Evolutionary conservation across 2,329 filamentous ascomycete genomes (phyloP).

Genomic region (Phoma sp.): DNA sequence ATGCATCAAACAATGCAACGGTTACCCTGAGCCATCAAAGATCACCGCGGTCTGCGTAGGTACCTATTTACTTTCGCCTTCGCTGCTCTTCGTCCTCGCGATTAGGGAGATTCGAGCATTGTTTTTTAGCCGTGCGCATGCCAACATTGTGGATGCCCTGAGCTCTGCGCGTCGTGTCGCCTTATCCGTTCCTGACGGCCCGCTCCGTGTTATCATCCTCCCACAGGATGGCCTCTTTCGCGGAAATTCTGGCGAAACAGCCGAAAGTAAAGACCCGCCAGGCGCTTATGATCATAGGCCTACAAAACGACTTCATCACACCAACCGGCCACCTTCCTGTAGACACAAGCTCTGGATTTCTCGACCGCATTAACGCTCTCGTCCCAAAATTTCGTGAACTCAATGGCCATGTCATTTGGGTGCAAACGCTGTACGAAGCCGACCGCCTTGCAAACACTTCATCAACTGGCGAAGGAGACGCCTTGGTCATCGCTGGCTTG

Average conservation of each 20-base stretch:
- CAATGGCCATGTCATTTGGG: slow-evolving; percentile 79
- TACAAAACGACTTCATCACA: slow-evolving; percentile 88
- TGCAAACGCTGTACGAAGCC: slow-evolving; percentile 75
- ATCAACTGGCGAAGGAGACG: slow-evolving; percentile 55
- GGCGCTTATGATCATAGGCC: slow-evolving; percentile 82
- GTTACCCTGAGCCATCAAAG: slow-evolving; percentile 6
- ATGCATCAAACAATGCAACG: slow-evolving; percentile 9
- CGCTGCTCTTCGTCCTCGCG: not conserved
- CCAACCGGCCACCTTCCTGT: slow-evolving; percentile 72
- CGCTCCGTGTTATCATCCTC: not conserved
- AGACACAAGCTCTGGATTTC: slow-evolving; percentile 66
- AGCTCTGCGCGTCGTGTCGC: slow-evolving; percentile 7
- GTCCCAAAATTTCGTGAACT: slow-evolving; percentile 73
- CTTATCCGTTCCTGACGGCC: slow-evolving; percentile 8
- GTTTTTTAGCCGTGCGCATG: slow-evolving; percentile 4
- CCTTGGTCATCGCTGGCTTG: slow-evolving; percentile 51
- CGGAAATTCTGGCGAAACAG: slow-evolving; percentile 54
- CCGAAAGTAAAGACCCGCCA: slow-evolving; percentile 64
- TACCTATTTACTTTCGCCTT: not conserved
- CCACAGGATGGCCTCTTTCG: slow-evolving; percentile 48
- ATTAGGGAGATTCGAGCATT: not conserved
- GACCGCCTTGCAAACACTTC: slow-evolving; percentile 62
- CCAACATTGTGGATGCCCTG: not conserved
- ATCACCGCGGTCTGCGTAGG: slow-evolving; percentile 1
- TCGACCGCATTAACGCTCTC: slow-evolving; percentile 70